Base-by-base conservation (phyloP, 1,284 basidiomycete species). In the Wolfiporia cocos region DNA sequence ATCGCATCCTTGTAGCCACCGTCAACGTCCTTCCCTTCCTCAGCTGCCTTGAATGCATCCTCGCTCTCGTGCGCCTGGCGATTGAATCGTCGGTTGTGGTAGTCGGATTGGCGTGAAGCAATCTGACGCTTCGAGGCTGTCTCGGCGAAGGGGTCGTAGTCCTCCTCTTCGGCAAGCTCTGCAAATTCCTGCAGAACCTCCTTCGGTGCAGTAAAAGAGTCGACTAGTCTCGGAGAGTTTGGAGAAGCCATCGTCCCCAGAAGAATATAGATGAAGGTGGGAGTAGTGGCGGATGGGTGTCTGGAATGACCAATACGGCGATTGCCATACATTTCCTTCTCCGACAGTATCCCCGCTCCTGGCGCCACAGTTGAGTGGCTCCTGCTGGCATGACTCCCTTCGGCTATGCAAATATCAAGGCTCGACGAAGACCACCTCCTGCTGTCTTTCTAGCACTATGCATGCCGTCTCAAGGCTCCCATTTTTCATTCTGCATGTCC, bases 1-100 rank as follows among this genome's bases (percentile, higher is more conserved):
- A 99, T 99, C 17, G 93, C 90, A 58, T 98, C 94, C 61, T 91
- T 93, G 66, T 99, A 99, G 5, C 88, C 88, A 42, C 91, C 90
- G 58, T 92, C 89, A 5, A 78, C 77, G 15, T 76, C 78, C 44
- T 70, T 71, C 0, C 78, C 85, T 33, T 82, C 79, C 37, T 76
- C 79, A 2, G 56, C 66, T 20, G 76, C 67, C 49, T 79, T 70
- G 58, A 92, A 92, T 0, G 85, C 87, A 67, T 92, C 90, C 10
- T 75, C 76, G 48, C 84, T 86, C 39, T 87, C 84, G 51, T 82
- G 73, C 18, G 81, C 86, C 49, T 83, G 76, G 37, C 93, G 81
- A 55, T 78, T 78, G 68, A 98, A 99, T 29, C 94, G 80, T 44
- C 93, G 81, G 54, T 88, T 83, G 59, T 99, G 96, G 62, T 99